These are phyloP conservation scores for Angomonas ambiguus DNA, from an alignment of 208 protist species.

Conservation along the genomic window DNA sequence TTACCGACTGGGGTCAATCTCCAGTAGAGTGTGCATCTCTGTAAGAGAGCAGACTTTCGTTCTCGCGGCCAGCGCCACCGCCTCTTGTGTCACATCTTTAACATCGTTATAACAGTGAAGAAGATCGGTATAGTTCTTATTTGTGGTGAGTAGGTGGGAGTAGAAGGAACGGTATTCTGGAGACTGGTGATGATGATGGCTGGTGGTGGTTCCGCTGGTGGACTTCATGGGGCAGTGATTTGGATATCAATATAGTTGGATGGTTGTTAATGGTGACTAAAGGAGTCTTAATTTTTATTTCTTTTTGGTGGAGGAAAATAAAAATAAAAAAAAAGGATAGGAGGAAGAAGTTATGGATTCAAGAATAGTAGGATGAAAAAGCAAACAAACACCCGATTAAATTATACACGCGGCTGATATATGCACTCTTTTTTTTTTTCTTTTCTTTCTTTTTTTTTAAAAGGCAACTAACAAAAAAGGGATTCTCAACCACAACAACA, in stretches of 20 bases:
- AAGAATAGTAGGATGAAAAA: too few species aligned
- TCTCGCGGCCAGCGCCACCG: slow-evolving; percentile 29
- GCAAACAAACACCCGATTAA: too few species aligned
- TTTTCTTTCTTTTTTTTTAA: not conserved
- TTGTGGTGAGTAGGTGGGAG: not conserved
- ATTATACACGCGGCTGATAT: too few species aligned
- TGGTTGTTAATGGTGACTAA: too few species aligned
- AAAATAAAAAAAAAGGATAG: slow-evolving; percentile 7
- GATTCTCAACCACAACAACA: not conserved
- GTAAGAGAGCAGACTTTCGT: slow-evolving; percentile 18
- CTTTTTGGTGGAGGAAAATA: too few species aligned
- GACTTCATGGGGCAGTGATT: not conserved
- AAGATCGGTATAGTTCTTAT: slow-evolving; percentile 12
- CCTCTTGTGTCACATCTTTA: slow-evolving; percentile 26
- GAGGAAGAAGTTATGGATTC: slow-evolving; percentile 5
- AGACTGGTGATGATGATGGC: not conserved
- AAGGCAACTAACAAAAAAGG: not conserved
- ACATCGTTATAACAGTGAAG: slow-evolving; percentile 41
- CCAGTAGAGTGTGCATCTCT: slow-evolving; percentile 25
- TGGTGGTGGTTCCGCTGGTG: not conserved
- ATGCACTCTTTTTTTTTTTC: slow-evolving; percentile 7
- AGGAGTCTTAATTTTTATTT: too few species aligned
- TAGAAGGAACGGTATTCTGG: not conserved
- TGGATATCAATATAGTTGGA: slow-evolving; percentile 8
- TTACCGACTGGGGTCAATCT: not conserved